Percentiles rank a stretch among this genome's conserved stretches.
Evolutionary conservation across 1,139 yeast species (phyloP).

Genomic region (Sugiyamaella paludigena): DNA sequence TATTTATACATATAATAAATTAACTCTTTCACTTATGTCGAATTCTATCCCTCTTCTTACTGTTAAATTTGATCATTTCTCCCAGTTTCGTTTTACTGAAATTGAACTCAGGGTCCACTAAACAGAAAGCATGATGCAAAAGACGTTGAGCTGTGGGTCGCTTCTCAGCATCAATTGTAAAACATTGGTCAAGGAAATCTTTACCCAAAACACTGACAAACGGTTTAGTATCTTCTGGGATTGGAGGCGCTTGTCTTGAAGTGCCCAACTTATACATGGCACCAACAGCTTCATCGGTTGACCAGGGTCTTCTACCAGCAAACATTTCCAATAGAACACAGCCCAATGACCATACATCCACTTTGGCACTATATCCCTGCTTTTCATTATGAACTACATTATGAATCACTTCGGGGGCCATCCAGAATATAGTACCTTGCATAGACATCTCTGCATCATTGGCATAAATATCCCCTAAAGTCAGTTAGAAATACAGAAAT

Average conservation of each 20-base stretch:
- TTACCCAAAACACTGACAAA: slow-evolving; percentile 63
- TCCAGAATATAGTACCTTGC: slow-evolving; percentile 99
- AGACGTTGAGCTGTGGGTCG: slow-evolving; percentile 85
- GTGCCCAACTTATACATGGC: slow-evolving; percentile 62
- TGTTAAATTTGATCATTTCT: slow-evolving; percentile 40
- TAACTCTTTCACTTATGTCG: neutral
- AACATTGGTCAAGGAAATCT: slow-evolving; percentile 72
- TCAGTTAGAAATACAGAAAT: slow-evolving; percentile 1
- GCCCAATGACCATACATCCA: slow-evolving; percentile 72
- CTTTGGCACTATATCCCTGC: slow-evolving; percentile 95
- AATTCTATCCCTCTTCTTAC: slow-evolving; percentile 17
- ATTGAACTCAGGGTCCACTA: slow-evolving; percentile 47
- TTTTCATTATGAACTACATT: slow-evolving; percentile 70
- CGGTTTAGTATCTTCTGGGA: slow-evolving; percentile 78
- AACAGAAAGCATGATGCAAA: slow-evolving; percentile 61
- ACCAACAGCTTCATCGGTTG: slow-evolving; percentile 51
- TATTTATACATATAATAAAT: too few species aligned
- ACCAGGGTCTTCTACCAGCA: slow-evolving; percentile 56
- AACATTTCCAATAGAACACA: slow-evolving; percentile 96
- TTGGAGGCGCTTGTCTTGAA: slow-evolving; percentile 86
- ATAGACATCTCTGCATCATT: slow-evolving; percentile 94
- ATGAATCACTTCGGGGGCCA: slow-evolving; percentile 98
- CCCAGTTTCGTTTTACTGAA: slow-evolving; percentile 69
- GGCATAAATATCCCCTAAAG: slow-evolving; percentile 63
- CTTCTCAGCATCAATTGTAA: slow-evolving; percentile 69